phyloP scores from a whole-genome alignment of 2,329 filamentous ascomycete species.

The Calonectria hongkongensis region DNA sequence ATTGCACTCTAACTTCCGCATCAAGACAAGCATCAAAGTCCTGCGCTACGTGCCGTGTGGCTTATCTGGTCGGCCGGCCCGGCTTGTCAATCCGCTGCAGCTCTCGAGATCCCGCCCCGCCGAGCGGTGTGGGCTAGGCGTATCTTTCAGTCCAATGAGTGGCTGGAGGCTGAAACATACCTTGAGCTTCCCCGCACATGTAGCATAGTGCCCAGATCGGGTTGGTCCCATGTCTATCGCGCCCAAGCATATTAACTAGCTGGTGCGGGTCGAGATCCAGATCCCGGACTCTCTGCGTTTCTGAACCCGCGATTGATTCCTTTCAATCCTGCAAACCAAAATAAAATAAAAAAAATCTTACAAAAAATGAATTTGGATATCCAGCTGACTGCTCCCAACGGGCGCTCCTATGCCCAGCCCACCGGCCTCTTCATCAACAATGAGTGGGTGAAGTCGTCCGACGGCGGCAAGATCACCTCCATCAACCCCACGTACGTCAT shows the following conservation, averaged over 20 bases:
- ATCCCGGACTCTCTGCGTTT: conserved; percentile 20
- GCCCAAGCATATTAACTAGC: conserved; percentile 35
- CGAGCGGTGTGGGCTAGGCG: conserved; percentile 23
- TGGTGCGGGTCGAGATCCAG: conserved; percentile 31
- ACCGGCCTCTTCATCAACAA: conserved; percentile 87
- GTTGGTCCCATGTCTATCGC: conserved; percentile 33
- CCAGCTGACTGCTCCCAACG: conserved; percentile 70
- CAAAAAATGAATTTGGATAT: conserved; percentile 49
- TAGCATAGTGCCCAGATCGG: conserved; percentile 38
- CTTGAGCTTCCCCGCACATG: conserved; percentile 36
- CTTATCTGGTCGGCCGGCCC: conserved; percentile 36
- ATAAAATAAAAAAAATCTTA: not conserved
- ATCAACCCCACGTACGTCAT: conserved; percentile 71
- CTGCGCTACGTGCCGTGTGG: conserved; percentile 31
- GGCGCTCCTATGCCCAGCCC: conserved; percentile 79
- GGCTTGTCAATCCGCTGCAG: conserved; percentile 26
- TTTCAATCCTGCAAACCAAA: not conserved
- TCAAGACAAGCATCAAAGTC: conserved; percentile 37
- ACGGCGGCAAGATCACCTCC: conserved; percentile 72
- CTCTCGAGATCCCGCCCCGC: conserved; percentile 31
- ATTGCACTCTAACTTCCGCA: conserved; percentile 39
- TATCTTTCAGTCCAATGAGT: conserved; percentile 30
- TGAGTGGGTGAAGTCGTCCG: conserved; percentile 79
- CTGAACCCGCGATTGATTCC: not conserved
- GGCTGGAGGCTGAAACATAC: conserved; percentile 29